Base-by-base conservation (phyloP, 139 green algal genomes). In the Chlamydomonas sp. region DNA sequence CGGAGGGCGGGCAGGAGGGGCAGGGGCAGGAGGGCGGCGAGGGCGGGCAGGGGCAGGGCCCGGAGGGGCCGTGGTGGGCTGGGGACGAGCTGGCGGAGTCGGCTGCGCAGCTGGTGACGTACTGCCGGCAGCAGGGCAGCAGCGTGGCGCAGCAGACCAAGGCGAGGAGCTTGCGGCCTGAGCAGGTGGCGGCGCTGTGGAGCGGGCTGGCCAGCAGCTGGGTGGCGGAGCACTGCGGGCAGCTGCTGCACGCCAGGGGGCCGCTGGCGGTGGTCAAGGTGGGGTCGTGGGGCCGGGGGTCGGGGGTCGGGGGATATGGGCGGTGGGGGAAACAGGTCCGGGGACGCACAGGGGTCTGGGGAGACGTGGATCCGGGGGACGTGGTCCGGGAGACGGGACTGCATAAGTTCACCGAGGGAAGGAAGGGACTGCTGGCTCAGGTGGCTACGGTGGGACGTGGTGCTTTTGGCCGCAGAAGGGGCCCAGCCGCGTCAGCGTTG, bases 181-280 rank as follows among this genome's bases (percentile, higher is more conserved):
- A 86, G 82, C 81, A 86, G 81, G 63, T 79, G 71, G 20, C 71
- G 14, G 71, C 82, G 71, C 82, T 86, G 60, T 86, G 82, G 82
- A 64, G 20, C 15, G 63, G 20, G 68, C 90, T 94, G 76, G 80
- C 94, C 80, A 57, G 63, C 69, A 57, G 71, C 15, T 92, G 83
- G 81, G 69, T 92, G 85, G 74, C 90, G 8, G 86, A 57, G 12
- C 78, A 84, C 72, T 31, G 78, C 18, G 5, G 67, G 61, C 0
- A 79, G 69, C 68, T 73, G 58, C 3, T 71, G 78, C 69, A 79
- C 68, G n/a, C 63, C 68, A 10, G 64, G 78, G 77, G 76, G 62
- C 76, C 83, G 76, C 69, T 89, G 58, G 63, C 78, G 57, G 58
- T 7, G 3, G 31, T 74, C 49, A 72, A 79, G 82, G 82, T 86